A percentile compares a stretch with the other conserved stretches of the same genome.
Conservation (phyloP, 164 flowering plant species). For the Macadamia tetraphylla region DNA sequence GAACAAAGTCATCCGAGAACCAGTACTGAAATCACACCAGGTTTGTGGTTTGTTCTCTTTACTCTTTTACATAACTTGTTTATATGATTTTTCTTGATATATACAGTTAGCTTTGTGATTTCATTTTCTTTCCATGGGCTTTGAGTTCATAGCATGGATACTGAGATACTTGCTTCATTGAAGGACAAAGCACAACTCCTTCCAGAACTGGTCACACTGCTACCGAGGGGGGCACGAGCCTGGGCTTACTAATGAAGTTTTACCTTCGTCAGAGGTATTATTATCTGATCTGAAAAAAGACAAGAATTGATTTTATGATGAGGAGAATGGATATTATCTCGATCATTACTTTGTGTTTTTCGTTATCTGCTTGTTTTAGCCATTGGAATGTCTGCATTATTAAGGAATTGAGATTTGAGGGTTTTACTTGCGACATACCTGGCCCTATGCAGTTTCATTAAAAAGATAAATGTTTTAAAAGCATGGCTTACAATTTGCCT, state of each 20-base stretch:
- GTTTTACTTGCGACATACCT: no score
- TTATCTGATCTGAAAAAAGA: neutral
- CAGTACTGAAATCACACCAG: conserved; percentile 42
- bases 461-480: neutral
- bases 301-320: neutral
- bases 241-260: conserved; percentile 28
- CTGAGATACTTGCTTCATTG: conserved; percentile 16
- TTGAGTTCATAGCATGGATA: conserved; percentile 1
- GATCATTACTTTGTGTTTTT: neutral
- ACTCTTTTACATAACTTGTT: neutral
- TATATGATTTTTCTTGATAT: neutral
- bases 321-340: neutral
- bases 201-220: conserved; percentile 31
- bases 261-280: conserved; percentile 50
- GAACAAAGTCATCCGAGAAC: conserved; percentile 43
- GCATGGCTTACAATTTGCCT: neutral
- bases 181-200: conserved; percentile 46
- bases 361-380: neutral
- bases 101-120: neutral
- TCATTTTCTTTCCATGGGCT: neutral
- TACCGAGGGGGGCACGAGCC: conserved; percentile 34
- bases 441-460: no score
- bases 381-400: neutral
- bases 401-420: neutral
- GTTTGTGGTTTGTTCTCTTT: conserved; percentile 22